A percentile compares a stretch with the other conserved stretches of the same genome.
Evolutionary conservation across 1,284 basidiomycete genomes (phyloP).

Genomic region (Sporisorium scitamineum): DNA sequence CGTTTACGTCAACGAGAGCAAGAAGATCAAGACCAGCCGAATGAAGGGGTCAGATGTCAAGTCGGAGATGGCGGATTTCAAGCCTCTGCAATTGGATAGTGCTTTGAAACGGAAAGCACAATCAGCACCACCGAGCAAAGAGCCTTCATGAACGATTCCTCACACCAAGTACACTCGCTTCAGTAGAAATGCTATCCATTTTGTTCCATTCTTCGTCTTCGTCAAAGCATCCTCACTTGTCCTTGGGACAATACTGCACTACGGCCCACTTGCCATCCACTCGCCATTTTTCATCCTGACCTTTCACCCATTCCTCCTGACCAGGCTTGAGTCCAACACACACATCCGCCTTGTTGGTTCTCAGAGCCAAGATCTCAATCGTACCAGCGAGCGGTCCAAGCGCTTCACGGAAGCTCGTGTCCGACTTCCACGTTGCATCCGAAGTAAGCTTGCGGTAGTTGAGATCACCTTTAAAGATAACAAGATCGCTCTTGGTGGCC

Average conservation of each 20-base stretch:
- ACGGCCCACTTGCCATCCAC: conserved; percentile 64
- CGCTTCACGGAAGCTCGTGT: conserved; percentile 81
- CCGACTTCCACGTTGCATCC: conserved; percentile 87
- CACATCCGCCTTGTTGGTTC: conserved; percentile 92
- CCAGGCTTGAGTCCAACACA: conserved; percentile 62
- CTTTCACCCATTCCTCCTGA: conserved; percentile 47
- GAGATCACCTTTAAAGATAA: conserved; percentile 96
- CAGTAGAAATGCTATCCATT: neutral
- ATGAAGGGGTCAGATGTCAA: conserved; percentile 41
- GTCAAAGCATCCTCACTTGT: conserved; percentile 16
- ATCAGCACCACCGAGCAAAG: neutral
- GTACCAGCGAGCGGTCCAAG: conserved; percentile 79
- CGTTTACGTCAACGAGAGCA: conserved; percentile 35
- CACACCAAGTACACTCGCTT: neutral
- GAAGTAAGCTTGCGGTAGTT: conserved; percentile 79
- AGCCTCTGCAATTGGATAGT: conserved; percentile 22
- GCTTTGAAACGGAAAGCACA: neutral
- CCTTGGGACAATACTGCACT: conserved; percentile 48
- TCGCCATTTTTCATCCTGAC: conserved; percentile 60
- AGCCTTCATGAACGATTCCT: conserved; percentile 19
- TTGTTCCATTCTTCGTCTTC: neutral
- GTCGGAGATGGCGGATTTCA: conserved; percentile 5
- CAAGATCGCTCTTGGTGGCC: conserved; percentile 75
- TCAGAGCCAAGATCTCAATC: conserved; percentile 83
- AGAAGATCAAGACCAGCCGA: conserved; percentile 12